Percentiles rank a stretch among this genome's conserved stretches.
Conservation (phyloP, 805 yeast species). For the Candida vartiovaarae region DNA sequence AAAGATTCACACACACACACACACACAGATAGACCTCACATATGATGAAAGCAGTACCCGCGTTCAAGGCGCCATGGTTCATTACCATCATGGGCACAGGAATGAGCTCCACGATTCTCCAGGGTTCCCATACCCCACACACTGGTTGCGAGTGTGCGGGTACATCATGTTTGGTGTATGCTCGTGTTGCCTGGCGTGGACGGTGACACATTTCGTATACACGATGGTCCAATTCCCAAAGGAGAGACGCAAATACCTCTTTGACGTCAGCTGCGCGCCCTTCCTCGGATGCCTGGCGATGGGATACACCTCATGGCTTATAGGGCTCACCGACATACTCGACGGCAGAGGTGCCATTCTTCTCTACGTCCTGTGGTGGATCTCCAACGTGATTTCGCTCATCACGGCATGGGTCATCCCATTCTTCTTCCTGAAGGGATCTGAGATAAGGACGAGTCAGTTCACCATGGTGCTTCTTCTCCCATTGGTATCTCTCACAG, state of each 20-base stretch:
- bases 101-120: constrained; percentile 54
- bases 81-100: constrained; percentile 85
- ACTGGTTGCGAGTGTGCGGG: constrained; percentile 53
- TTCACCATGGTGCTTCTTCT: constrained; percentile 55
- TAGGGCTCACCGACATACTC: constrained; percentile 43
- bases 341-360: constrained; percentile 31
- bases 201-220: constrained; percentile 35
- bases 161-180: constrained; percentile 58
- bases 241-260: constrained; percentile 21
- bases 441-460: constrained; percentile 23
- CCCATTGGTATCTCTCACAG: constrained; percentile 78
- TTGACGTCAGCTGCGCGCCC: constrained; percentile 41
- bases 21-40: neutral
- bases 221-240: constrained; percentile 24
- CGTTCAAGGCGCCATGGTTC: constrained; percentile 52
- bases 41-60: too few species aligned
- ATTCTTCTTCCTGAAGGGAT: constrained; percentile 32
- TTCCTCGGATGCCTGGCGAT: constrained; percentile 77
- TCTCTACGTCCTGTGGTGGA: constrained; percentile 69
- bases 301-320: constrained; percentile 67
- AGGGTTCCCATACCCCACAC: constrained; percentile 54
- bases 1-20: neutral
- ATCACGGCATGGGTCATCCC: constrained; percentile 53
- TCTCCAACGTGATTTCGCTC: constrained; percentile 47
- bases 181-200: constrained; percentile 36